Percentiles rank a stretch among this genome's conserved stretches.
phyloP scores from a whole-genome alignment of 768 basidiomycete species.

The Suillus discolor region DNA sequence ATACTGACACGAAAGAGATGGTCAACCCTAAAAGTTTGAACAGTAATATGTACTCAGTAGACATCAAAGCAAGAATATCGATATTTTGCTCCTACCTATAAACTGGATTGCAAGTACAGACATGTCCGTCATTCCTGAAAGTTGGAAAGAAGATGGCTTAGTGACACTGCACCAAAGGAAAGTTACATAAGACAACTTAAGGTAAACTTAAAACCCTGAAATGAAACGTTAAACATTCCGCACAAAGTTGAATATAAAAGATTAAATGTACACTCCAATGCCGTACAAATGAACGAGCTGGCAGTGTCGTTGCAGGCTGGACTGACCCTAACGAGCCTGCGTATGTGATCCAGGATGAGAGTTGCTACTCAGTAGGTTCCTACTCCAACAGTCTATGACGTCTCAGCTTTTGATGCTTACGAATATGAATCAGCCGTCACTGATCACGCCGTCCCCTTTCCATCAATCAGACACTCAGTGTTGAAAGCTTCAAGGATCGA shows the following conservation, averaged over 20 bases:
- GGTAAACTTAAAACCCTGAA: neutral
- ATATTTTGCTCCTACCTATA: neutral
- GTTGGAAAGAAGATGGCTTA: neutral
- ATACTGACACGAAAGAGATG: neutral
- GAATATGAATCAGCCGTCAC: neutral
- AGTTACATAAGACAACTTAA: neutral
- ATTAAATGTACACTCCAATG: neutral
- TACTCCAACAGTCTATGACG: neutral
- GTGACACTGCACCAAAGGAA: neutral
- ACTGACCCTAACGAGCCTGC: neutral
- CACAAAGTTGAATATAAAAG: neutral
- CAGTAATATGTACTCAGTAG: neutral
- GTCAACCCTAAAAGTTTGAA: neutral
- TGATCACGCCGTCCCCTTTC: neutral
- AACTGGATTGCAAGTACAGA: neutral
- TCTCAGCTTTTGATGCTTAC: neutral
- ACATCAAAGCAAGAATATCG: neutral
- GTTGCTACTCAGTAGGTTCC: neutral
- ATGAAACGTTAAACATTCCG: neutral
- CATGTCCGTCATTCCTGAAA: neutral
- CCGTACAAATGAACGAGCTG: neutral
- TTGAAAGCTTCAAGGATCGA: neutral
- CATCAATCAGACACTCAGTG: neutral
- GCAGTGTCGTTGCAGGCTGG: neutral
- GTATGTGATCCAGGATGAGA: neutral